Percentiles rank a stretch among this genome's conserved stretches.
These are phyloP conservation scores for Eucalyptus pauciflora DNA, from an alignment of 345 rosid species.

Conservation along the genomic window DNA sequence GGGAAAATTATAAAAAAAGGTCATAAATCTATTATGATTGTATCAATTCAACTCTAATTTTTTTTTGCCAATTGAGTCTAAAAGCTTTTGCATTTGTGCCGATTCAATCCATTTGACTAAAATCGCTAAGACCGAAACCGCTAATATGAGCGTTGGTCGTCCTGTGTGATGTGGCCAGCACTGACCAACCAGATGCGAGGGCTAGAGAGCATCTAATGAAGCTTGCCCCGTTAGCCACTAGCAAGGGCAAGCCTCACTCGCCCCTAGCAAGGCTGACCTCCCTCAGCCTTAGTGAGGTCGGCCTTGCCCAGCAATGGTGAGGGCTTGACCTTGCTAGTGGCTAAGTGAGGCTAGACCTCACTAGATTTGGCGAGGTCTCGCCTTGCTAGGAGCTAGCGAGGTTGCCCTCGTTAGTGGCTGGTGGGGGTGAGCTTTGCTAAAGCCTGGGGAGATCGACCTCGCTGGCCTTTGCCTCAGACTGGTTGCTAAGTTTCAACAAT, in stretches of 20 bases:
- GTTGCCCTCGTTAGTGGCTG: fast-evolving
- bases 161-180: fast-evolving
- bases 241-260: fast-evolving
- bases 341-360: too few species aligned
- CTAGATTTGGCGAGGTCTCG: fast-evolving
- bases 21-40: too few species aligned
- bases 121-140: fast-evolving
- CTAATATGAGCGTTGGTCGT: fast-evolving
- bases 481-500: neutral
- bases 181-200: fast-evolving
- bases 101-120: fast-evolving
- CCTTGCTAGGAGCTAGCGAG: fast-evolving
- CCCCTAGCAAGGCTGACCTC: neutral
- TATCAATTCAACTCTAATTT: too few species aligned
- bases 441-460: too few species aligned
- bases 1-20: too few species aligned
- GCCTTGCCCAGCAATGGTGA: fast-evolving
- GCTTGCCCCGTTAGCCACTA: neutral
- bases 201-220: too few species aligned
- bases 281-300: neutral
- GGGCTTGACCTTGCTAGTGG: too few species aligned
- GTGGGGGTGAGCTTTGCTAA: too few species aligned
- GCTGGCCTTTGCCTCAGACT: neutral
- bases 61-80: neutral
- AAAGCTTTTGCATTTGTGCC: neutral